Evolutionary conservation across 352 stramenopile genomes (phyloP), one percentile per base, ranked within the genome.

Genomic region (Pythium utonaiense): DNA sequence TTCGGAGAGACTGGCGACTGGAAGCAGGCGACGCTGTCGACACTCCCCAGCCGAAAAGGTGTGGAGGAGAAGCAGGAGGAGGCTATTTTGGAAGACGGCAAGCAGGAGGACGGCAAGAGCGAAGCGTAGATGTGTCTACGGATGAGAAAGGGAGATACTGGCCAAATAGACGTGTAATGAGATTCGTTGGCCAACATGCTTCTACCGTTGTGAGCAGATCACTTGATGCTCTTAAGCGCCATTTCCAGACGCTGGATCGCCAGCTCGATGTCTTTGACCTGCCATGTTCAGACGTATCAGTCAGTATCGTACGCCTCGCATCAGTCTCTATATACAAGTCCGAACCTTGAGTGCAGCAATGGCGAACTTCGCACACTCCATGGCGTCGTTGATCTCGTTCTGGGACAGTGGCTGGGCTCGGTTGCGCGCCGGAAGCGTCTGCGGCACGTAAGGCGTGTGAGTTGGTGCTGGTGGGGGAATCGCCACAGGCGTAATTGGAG

Each of bases 211-310:
- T 5, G 41, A 16, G 17, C 69, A 53, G 53, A 21, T 51, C 56
- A 89, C 74, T 77, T 67, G 55, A 95, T 83, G 58, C 67, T 80
- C 60, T 74, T 68, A 33, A 95, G 67, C 9, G 85, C 85, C 68
- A 86, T 83, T 45, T 95, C 79, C 57, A 95, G 70, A 17, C 83
- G 80, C 64, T 95, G 78, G 33, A 77, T 72, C 34, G 83, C 85
- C 10, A 95, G 61, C n/a, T 93, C 80, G 28, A 89, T 72, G 38
- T 95, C 83, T 73, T 92, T 91, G 40, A 90, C 68, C 83, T 93
- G 57, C 6, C 40, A 21, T 17, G 60, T 13, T 48, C 14, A 60
- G 57, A n/a, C 30, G 24, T n/a, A 55, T 10, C 31, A 34, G 16
- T 47, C 3, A 44, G 28, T 53, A 19, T 13, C 16, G n/a, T 44